These are phyloP conservation scores for Pythium dissimile DNA, from an alignment of 352 stramenopile species.

Conservation along the genomic window DNA sequence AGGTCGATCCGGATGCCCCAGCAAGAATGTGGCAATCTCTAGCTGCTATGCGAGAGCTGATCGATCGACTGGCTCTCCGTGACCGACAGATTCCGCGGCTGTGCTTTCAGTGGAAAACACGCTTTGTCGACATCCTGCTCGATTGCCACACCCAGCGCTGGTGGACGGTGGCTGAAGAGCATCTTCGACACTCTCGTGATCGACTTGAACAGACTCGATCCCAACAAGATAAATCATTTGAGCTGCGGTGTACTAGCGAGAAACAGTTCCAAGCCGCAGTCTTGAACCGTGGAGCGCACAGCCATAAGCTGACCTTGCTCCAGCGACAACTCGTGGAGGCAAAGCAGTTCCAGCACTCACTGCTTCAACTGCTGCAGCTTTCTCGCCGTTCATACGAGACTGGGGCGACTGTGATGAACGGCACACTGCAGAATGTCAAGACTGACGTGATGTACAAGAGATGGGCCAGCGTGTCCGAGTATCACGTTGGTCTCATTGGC, in stretches of 20 bases:
- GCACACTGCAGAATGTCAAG: slow-evolving; percentile 31
- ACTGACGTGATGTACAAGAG: slow-evolving; percentile 35
- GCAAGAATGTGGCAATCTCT: slow-evolving; percentile 12
- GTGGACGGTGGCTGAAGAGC: neutral
- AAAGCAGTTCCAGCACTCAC: slow-evolving; percentile 15
- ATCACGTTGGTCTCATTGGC: slow-evolving; percentile 27
- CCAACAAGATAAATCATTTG: slow-evolving; percentile 15
- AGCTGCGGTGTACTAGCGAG: slow-evolving; percentile 3
- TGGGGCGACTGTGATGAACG: slow-evolving; percentile 14
- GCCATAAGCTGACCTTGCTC: slow-evolving; percentile 12
- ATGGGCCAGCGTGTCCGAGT: slow-evolving; percentile 29
- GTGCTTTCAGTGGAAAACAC: slow-evolving; percentile 18
- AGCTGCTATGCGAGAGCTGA: neutral
- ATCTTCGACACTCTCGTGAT: slow-evolving; percentile 7
- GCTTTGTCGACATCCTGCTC: slow-evolving; percentile 23
- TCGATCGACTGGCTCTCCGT: slow-evolving; percentile 3
- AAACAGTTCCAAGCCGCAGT: slow-evolving; percentile 12
- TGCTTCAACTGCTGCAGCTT: slow-evolving; percentile 23
- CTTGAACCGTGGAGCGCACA: slow-evolving; percentile 20
- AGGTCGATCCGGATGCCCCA: neutral
- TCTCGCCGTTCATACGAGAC: slow-evolving; percentile 26
- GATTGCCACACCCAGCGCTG: slow-evolving; percentile 10
- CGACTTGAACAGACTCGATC: neutral
- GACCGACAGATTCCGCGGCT: slow-evolving; percentile 5
- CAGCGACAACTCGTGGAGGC: slow-evolving; percentile 20